Conservation (phyloP, 805 yeast genomes). For the Pichia membranifaciens region DNA sequence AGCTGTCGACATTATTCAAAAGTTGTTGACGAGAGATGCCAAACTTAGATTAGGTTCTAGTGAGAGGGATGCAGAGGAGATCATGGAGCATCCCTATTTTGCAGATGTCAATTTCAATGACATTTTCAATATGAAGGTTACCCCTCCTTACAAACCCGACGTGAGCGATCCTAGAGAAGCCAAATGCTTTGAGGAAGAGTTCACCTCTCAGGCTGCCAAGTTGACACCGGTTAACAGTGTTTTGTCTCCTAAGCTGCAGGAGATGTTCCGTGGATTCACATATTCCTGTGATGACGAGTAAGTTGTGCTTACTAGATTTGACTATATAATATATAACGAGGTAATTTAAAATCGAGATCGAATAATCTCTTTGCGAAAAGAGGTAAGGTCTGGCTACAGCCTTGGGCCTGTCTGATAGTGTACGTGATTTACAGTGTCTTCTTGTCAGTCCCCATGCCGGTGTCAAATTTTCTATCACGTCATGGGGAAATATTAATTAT, state of each 20-base stretch:
- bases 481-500: too few relatives aligned
- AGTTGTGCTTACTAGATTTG: neutral
- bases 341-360: too few relatives aligned
- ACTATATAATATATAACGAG: too few relatives aligned
- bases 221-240: conserved; percentile 91
- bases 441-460: too few relatives aligned
- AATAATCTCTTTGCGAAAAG: too few relatives aligned
- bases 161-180: conserved; percentile 85
- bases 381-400: too few relatives aligned
- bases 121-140: conserved; percentile 59
- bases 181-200: conserved; percentile 88
- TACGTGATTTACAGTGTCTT: too few relatives aligned
- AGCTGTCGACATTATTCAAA: conserved; percentile 89
- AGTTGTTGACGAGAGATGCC: conserved; percentile 87
- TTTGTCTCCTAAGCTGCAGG: conserved; percentile 82
- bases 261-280: conserved; percentile 95
- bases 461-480: too few relatives aligned
- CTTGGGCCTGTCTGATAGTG: too few relatives aligned
- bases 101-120: conserved; percentile 87
- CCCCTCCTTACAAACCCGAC: conserved; percentile 89
- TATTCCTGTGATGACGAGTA: conserved; percentile 59
- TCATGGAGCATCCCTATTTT: conserved; percentile 94
- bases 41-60: conserved; percentile 78
- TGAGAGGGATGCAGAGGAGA: conserved; percentile 82
- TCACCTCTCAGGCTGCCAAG: conserved; percentile 90